phyloP scores from a whole-genome alignment of 2,329 filamentous ascomycete genomes.

The Onygenales sp. region DNA sequence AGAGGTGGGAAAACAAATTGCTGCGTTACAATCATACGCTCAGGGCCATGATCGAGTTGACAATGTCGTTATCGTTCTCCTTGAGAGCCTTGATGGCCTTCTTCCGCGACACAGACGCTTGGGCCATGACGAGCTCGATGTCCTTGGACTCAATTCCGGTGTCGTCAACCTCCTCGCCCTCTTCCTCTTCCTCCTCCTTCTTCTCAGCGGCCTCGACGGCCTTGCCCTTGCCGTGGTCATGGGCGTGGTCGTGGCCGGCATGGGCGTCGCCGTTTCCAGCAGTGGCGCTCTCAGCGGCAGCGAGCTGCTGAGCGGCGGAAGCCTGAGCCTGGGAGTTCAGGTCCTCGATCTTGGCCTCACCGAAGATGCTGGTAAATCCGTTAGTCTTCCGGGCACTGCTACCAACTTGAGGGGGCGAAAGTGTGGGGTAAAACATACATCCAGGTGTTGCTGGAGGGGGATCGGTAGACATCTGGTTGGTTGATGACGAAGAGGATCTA shows the following conservation, averaged over 20 bases:
- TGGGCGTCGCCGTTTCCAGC: constrained; percentile 49
- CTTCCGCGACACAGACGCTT: constrained; percentile 92
- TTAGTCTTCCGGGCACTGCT: background rate
- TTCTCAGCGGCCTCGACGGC: constrained; percentile 54
- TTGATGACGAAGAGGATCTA: constrained; percentile 99
- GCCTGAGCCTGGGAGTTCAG: constrained; percentile 97
- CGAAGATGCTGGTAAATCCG: constrained; percentile 66
- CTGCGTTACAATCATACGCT: constrained; percentile 51
- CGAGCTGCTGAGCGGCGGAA: constrained; percentile 89
- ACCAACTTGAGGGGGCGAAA: constrained; percentile 15
- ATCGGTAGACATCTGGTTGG: constrained; percentile 99
- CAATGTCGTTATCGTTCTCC: constrained; percentile 99
- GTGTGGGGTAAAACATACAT: constrained; percentile 58
- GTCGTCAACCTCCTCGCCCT: constrained; percentile 92
- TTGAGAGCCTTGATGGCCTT: constrained; percentile 93
- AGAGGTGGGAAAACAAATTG: background rate
- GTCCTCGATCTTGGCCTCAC: constrained; percentile 99
- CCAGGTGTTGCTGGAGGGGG: constrained; percentile 98
- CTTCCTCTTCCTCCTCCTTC: constrained; percentile 76
- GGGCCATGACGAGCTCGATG: constrained; percentile 97
- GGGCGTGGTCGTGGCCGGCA: constrained; percentile 48
- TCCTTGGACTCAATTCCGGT: constrained; percentile 96
- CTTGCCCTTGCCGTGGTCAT: constrained; percentile 58
- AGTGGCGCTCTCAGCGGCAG: constrained; percentile 55
- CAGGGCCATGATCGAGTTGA: constrained; percentile 99